These are phyloP conservation scores for Cordyceps farinosa DNA, from an alignment of 2,329 filamentous ascomycete species.

Conservation along the genomic window DNA sequence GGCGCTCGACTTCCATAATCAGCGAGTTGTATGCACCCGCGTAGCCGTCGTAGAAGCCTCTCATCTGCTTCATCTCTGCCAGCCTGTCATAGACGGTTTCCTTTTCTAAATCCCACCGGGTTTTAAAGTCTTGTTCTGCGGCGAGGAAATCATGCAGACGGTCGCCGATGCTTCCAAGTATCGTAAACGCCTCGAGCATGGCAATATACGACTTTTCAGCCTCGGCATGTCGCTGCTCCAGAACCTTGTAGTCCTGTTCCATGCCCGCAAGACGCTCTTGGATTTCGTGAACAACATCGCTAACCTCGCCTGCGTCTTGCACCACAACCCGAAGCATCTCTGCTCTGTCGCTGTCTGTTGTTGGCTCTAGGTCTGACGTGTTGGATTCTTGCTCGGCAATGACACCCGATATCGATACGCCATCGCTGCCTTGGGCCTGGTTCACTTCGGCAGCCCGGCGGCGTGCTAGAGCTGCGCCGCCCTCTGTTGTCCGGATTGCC, in stretches of 20 bases:
- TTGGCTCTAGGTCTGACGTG: conserved; percentile 57
- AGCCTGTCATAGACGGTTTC: conserved; percentile 65
- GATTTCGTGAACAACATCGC: conserved; percentile 67
- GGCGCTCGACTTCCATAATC: conserved; percentile 76
- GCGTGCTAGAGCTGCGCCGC: conserved; percentile 65
- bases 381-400: conserved; percentile 56
- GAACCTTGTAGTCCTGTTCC: conserved; percentile 63
- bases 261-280: conserved; percentile 72
- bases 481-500: conserved; percentile 86
- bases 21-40: conserved; percentile 78
- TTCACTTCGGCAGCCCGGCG: conserved; percentile 64
- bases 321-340: conserved; percentile 82
- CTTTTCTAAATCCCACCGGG: conserved; percentile 71
- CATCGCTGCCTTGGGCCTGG: conserved; percentile 43
- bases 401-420: conserved; percentile 63
- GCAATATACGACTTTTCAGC: conserved; percentile 47
- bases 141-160: conserved; percentile 63
- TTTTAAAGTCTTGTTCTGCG: conserved; percentile 60
- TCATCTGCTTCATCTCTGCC: conserved; percentile 71
- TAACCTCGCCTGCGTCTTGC: conserved; percentile 64
- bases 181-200: conserved; percentile 59
- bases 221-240: conserved; percentile 60
- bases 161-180: conserved; percentile 64
- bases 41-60: conserved; percentile 84
- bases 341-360: conserved; percentile 69